Base-by-base conservation (phyloP, 163 green algal genomes). In the Volvox carteri region DNA sequence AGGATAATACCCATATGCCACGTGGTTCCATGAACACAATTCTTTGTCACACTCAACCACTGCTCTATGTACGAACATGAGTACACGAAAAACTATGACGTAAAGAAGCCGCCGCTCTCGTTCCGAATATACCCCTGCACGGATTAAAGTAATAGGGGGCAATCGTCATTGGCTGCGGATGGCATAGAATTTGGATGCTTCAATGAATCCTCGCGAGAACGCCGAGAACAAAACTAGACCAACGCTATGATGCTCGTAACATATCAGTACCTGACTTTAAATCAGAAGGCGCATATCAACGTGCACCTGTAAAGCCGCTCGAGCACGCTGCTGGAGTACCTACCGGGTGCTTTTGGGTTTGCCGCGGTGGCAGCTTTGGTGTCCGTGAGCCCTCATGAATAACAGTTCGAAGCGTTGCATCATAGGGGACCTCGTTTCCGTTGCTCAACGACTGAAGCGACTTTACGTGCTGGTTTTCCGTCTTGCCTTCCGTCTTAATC, bases 321-420 rank as follows among this genome's bases (percentile, higher is more conserved):
- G n/a, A n/a, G n/a, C n/a, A n/a, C n/a, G n/a, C n/a, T n/a, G n/a
- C n/a, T 23, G 25, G 28, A 65, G 54, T 65, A 60, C 41, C 42
- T 79, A 80, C 84, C 41, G 84, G 74, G 39, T 90, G 84, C 76
- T 90, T 90, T 68, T 85, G 86, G 1, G 86, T 90, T 39, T 79
- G 65, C 16, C 86, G 75, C 0, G 86, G 75, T 35, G 86, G 86
- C 25, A 90, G 67, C 48, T 80, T 81, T 23, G 86, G 86, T 42
- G 23, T 67, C 44, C 76, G 60, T 12, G 60, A 70, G 33, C 86
- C 86, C n/a, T 90, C 86, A 37, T 87, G 86, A 16, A 56, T 54
- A 54, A 91, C 70, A 0, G 35, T 62, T 60, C 78, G 78, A 25
- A 91, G 68, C 9, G 86, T 87, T 5, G 68, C 68, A 5, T 87